Evolutionary conservation across 1,284 basidiomycete genomes (phyloP), one percentile per base, ranked within the genome.

Genomic region (Trametes versicolor): DNA sequence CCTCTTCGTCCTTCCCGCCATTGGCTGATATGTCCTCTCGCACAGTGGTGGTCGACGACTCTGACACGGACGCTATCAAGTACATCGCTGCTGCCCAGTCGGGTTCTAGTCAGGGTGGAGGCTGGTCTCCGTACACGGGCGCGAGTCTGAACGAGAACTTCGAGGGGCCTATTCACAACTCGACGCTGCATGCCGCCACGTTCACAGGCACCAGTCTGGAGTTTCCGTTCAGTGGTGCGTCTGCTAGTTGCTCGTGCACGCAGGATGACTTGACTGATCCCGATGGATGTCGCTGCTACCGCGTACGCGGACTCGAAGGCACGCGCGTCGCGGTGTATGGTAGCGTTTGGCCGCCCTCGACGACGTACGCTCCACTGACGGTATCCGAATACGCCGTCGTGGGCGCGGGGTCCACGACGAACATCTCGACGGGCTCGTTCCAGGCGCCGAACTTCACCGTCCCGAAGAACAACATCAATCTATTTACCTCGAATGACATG

Each of bases 401-500:
- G 2, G 17, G 6, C 17, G 19, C 41, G 41, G 41, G 19, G 15
- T 43, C 41, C 56, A 19, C 47, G n/a, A 50, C 52, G 48, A 50
- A 60, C 23, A 47, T 43, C 2, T 43, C 58, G 10, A 51, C 58
- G 47, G 29, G 23, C 15, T 39, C 63, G 21, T 64, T 55, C 45
- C 37, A 50, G 21, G 58, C 58, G 8, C 59, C 63, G 15, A 65
- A 58, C 17, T 25, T 61, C 10, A 58, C 55, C 17, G 6, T 25
- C 2, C 54, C 60, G 7, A 52, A 45, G 48, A 55, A 62, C 64
- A 49, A 56, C 29, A 47, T 62, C 17, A 59, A 51, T 27, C 62
- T 66, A 34, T 66, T 55, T 47, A 58, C 56, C 29, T 62, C 60
- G 15, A 57, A 56, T 34, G 52, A 29, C 2, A 47, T 66, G 39